phyloP scores from a whole-genome alignment of 2,329 filamentous ascomycete genomes.

The Verticillium zaregamsianum region DNA sequence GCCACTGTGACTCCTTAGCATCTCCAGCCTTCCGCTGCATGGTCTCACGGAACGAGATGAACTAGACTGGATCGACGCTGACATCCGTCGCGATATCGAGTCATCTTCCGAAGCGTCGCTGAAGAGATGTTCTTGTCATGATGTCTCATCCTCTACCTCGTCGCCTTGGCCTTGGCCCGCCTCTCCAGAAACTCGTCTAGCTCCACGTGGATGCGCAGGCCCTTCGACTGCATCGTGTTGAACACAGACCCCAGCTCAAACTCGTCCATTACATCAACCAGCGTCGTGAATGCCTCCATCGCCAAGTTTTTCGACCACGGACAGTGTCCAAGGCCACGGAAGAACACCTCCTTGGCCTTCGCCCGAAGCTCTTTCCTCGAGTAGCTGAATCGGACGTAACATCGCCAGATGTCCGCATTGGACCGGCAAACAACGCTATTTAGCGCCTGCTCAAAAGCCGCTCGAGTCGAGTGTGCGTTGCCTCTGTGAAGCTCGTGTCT shows the following conservation, averaged over 20 bases:
- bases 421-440: constrained; percentile 31
- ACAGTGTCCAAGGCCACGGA: constrained; percentile 41
- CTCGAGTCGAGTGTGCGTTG: constrained; percentile 43
- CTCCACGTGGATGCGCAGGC: constrained; percentile 46
- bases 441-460: constrained; percentile 50
- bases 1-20: not conserved
- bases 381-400: constrained; percentile 45
- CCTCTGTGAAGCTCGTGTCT: constrained; percentile 44
- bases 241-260: constrained; percentile 46
- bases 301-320: constrained; percentile 46
- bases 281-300: constrained; percentile 47
- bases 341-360: constrained; percentile 44
- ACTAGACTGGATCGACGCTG: not conserved
- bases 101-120: not conserved
- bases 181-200: constrained; percentile 42
- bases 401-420: constrained; percentile 42
- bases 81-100: not conserved
- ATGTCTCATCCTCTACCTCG: not conserved
- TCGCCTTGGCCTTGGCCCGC: constrained; percentile 17
- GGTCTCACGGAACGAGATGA: not conserved
- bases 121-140: not conserved
- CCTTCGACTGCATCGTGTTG: constrained; percentile 42
- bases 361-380: constrained; percentile 29
- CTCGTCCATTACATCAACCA: constrained; percentile 39
- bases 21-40: not conserved